Percentiles rank a stretch among this genome's conserved stretches.
phyloP scores from a whole-genome alignment of 31 red algal species.

The Pterothamnion heteromorphum region DNA sequence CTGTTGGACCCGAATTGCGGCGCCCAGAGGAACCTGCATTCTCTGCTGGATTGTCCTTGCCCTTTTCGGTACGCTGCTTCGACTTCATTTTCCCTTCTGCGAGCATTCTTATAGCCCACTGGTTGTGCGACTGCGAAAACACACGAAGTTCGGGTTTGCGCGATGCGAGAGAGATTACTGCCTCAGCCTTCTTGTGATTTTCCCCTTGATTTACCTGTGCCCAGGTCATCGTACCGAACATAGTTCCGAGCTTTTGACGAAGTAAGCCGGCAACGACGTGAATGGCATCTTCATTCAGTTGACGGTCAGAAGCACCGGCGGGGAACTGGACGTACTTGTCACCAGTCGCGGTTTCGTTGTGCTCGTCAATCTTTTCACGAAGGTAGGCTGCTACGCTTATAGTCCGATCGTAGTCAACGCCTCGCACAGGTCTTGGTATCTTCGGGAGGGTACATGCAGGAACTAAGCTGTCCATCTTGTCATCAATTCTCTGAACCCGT shows the following conservation, averaged over 20 bases:
- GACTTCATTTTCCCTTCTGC: constrained; percentile 37
- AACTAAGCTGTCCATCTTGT: neutral
- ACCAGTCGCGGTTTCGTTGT: neutral
- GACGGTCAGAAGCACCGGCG: neutral
- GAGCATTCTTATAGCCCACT: neutral
- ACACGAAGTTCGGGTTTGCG: neutral
- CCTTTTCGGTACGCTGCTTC: neutral
- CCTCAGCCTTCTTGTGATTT: neutral
- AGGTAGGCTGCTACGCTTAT: neutral
- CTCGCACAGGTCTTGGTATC: constrained; percentile 18
- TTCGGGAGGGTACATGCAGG: neutral
- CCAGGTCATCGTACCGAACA: neutral
- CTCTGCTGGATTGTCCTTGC: too few species aligned
- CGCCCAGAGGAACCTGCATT: too few species aligned
- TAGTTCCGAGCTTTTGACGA: neutral
- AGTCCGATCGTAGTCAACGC: neutral
- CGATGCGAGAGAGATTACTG: neutral
- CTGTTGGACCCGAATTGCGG: too few species aligned
- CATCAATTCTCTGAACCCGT: neutral
- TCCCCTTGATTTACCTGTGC: neutral
- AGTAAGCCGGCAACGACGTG: neutral
- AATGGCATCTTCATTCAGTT: neutral
- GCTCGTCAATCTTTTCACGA: neutral
- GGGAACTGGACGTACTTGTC: constrained; percentile 29
- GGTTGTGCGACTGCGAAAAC: neutral